Evolutionary conservation across 805 yeast genomes (phyloP).

Genomic region (Yamadazyma kitorensis): DNA sequence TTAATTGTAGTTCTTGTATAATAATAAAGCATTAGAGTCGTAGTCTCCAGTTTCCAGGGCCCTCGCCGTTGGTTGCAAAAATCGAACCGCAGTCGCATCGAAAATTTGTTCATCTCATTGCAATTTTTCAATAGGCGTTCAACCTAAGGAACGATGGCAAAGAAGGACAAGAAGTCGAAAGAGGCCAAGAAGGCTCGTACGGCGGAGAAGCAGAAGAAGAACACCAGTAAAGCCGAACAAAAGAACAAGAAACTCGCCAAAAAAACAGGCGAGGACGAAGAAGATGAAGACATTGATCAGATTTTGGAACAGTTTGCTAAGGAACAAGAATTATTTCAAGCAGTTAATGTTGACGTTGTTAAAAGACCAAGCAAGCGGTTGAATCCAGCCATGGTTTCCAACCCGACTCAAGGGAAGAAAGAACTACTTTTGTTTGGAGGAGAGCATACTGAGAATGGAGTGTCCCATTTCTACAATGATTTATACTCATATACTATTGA

Average conservation of each 20-base stretch:
- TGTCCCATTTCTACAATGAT: slow-evolving; percentile 78
- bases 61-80: too few species aligned
- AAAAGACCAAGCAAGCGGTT: slow-evolving; percentile 65
- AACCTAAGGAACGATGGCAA: slow-evolving; percentile 84
- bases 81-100: too few species aligned
- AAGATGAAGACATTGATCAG: slow-evolving; percentile 86
- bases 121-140: too few species aligned
- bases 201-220: slow-evolving; percentile 80
- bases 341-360: slow-evolving; percentile 59
- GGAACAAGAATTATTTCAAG: slow-evolving; percentile 77
- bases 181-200: slow-evolving; percentile 88
- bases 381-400: slow-evolving; percentile 71
- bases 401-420: slow-evolving; percentile 69
- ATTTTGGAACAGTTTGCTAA: slow-evolving; percentile 71
- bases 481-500: slow-evolving; percentile 70
- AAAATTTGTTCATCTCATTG: background rate
- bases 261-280: slow-evolving; percentile 76
- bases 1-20: slow-evolving; percentile 24
- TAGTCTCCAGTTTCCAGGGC: too few species aligned
- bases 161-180: slow-evolving; percentile 79
- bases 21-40: background rate
- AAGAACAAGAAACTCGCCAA: slow-evolving; percentile 74
- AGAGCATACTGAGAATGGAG: slow-evolving; percentile 54
- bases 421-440: slow-evolving; percentile 92
- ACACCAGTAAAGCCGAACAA: slow-evolving; percentile 64